phyloP scores from a whole-genome alignment of 164 flowering plant genomes.

The Umbilicus rupestris region DNA sequence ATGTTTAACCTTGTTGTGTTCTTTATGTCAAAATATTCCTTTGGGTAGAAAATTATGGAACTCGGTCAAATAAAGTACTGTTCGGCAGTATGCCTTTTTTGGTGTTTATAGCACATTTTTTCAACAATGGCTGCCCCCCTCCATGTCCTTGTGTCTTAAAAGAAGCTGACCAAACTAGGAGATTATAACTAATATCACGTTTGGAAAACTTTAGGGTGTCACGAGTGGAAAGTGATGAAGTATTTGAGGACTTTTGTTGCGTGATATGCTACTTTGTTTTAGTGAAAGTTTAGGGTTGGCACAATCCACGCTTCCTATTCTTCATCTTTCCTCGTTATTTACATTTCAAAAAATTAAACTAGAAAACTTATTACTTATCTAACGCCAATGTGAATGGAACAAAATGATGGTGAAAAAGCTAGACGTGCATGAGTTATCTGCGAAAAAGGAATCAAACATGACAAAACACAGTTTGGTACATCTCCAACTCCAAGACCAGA shows the following conservation, averaged over 20 bases:
- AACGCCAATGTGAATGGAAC: too few species aligned
- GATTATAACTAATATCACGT: neutral
- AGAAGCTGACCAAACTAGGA: neutral
- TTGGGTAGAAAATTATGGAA: neutral
- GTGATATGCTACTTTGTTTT: too few species aligned
- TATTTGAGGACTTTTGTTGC: too few species aligned
- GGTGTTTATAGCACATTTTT: slow-evolving; percentile 2
- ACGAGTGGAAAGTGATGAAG: too few species aligned
- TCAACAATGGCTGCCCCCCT: slow-evolving; percentile 7
- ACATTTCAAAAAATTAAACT: too few species aligned
- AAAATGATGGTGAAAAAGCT: too few species aligned
- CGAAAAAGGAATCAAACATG: neutral
- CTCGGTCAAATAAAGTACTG: neutral
- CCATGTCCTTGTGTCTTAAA: neutral
- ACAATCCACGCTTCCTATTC: too few species aligned
- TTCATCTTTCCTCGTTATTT: too few species aligned
- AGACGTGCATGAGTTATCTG: neutral
- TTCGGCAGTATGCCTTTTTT: neutral
- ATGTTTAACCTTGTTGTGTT: neutral
- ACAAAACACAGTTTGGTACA: slow-evolving; percentile 1
- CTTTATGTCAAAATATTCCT: slow-evolving; percentile 3
- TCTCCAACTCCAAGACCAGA: neutral
- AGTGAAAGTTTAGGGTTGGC: too few species aligned
- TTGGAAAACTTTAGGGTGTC: too few species aligned
- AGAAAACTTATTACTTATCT: too few species aligned